Evolutionary conservation across 805 yeast species (phyloP), one percentile per base, ranked within the genome.

Genomic region (Ogataea ganodermae): DNA sequence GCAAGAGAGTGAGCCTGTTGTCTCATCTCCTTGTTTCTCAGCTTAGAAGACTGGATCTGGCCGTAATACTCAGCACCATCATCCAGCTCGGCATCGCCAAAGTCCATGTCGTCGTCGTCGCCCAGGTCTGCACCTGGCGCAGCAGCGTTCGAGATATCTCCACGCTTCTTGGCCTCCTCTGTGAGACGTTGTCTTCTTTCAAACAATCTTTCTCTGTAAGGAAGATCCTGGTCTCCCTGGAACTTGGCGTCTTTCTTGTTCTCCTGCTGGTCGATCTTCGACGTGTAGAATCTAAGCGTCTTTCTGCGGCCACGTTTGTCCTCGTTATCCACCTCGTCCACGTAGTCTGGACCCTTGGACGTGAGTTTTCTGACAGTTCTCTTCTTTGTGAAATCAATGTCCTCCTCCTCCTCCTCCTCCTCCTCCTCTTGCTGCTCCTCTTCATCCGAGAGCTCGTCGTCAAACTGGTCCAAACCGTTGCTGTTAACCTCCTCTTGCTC

Each of bases 241-340:
- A 72, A 78, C 56, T 70, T 75, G 39, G 83, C 84, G 35, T 70
- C 72, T 50, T 79, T 78, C 66, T 84, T 85, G 56, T 75, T 74
- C 22, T 78, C 83, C 44, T 84, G 84, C 70, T 91, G 96, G 66
- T 90, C 97, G 67, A 94, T 91, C 69, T 92, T 91, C 49, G 98
- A 88, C 1, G 99, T 94, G 76, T 94, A 94, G 81, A 94, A 94
- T 51, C 98, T 83, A 59, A 94, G 79, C 2, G 96, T 78, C 62
- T 80, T 81, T 73, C 84, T 86, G 58, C 95, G 82, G 17, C 83
- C 79, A 49, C 78, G 80, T 71, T 91, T 92, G 49, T 90, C 98
- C 61, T 89, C 96, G 37, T 78, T 76, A 67, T 94, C 98, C 40
- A 89, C 83, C 22, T 82, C 94, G 42, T 87, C 95, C 36, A 87